Evolutionary conservation across 2,329 filamentous ascomycete species (phyloP), one percentile per base, ranked within the genome.

Genomic region (Neopestalotiopsis rosae): DNA sequence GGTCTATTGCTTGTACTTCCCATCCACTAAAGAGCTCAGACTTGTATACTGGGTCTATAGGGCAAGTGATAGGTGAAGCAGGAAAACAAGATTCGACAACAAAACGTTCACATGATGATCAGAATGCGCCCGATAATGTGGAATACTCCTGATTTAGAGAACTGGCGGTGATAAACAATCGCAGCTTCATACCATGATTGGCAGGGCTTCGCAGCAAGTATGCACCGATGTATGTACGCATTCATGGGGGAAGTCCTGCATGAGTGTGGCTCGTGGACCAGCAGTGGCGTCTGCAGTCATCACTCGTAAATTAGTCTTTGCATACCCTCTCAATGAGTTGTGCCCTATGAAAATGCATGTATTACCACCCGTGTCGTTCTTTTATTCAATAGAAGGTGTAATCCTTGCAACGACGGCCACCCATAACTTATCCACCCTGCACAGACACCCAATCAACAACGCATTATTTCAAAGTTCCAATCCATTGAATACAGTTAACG

Each of bases 371-470:
- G 34, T 38, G 34, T 38, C 10, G 3, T 52, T 17, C 45, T 14
- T 52, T 20, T n/a, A 52, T 52, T 52, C 45, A 52, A 52, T 52
- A 52, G 45, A 52, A 52, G 10, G 45, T n/a, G 45, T 6, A 9
- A 52, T 20, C 45, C 45, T 20, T 52, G 45, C 45, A 38, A 38
- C 20, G 6, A 52, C n/a, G 45, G n/a, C 7, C 45, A 52, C 45
- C 45, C 45, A 52, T 17, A 17, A 52, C 14, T 10, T 10, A 20
- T 52, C 10, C 2, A 52, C 17, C n/a, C n/a, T 52, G 45, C 45
- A 52, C 45, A 52, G 45, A 52, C 45, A 52, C n/a, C 45, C 45
- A 52, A 52, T 52, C 45, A 52, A n/a, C 45, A 52, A 52, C 20
- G 45, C 45, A 52, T 52, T n/a, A 52, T 52, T 52, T n/a, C 45